Base-by-base conservation (phyloP, 345 rosid species). In the Linum lewisii region DNA sequence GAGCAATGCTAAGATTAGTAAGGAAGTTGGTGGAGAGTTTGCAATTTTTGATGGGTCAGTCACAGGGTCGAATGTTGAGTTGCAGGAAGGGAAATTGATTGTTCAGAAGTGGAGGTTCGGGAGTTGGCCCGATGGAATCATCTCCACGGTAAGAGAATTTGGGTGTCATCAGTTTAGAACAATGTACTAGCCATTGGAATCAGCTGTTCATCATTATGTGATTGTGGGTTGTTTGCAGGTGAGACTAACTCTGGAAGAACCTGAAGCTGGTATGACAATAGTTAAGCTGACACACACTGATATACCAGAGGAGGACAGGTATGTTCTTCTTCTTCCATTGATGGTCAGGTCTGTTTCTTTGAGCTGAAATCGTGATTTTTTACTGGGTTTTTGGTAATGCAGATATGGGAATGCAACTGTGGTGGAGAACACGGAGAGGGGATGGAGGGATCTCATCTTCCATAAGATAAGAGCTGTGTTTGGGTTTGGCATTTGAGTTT, bases 361-460 rank as follows among this genome's bases (percentile, higher is more conserved):
- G 34, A 29, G 34, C 34, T 29, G 34, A 29, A 29, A 29, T 4
- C 34, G 5, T 29, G 34, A 8, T 21, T 11, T 60, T 58, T 23
- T 20, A 36, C 15, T 19, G 2, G 23, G 23, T 32, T 14, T 10
- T 32, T 1, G 34, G 7, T 63, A n/a, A 2, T 77, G 80, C 81
- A 93, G 99, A 71, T 93, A 87, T 63, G 99, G 95, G 51, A 93
- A 93, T 75, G 82, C 92, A 0, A 93, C 96, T 23, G 96, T 93
- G 64, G 96, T 74, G 73, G 97, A 87, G 71, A 93, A 89, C 79
- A 93, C 97, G 0, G 92, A 93, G 83, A 84, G 95, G 74, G 97
- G 99, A 63, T 89, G 99, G 99, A 78, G 92, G 56, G 91, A 87
- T 72, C 88, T 83, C 34, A 93, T 89, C 42, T 85, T 93, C 79